These are phyloP conservation scores for Sclerotinia minor DNA, from an alignment of 2,329 filamentous ascomycete species.

Conservation along the genomic window DNA sequence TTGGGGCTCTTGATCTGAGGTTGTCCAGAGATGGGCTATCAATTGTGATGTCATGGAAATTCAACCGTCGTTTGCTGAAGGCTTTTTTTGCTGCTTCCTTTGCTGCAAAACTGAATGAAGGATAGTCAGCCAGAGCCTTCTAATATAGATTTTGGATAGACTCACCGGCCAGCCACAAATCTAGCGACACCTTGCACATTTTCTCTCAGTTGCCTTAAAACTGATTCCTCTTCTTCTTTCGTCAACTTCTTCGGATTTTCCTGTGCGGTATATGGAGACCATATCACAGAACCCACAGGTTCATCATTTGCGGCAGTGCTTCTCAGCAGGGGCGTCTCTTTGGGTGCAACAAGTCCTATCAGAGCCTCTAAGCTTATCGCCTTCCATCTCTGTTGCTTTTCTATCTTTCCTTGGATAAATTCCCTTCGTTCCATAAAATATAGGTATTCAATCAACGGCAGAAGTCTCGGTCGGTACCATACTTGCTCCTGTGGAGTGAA, in stretches of 20 bases:
- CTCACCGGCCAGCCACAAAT: slow-evolving; percentile 37
- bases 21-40: slow-evolving; percentile 4
- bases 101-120: slow-evolving; percentile 51
- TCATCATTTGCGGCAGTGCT: background rate
- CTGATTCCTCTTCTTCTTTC: slow-evolving; percentile 14
- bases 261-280: background rate
- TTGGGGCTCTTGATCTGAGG: slow-evolving; percentile 29
- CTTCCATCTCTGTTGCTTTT: slow-evolving; percentile 9
- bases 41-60: slow-evolving; percentile 60
- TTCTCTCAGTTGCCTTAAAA: background rate
- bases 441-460: slow-evolving; percentile 12
- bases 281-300: slow-evolving; percentile 10
- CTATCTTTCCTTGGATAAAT: slow-evolving; percentile 2
- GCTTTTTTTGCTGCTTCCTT: slow-evolving; percentile 78
- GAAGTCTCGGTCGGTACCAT: slow-evolving; percentile 3
- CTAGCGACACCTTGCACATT: slow-evolving; percentile 25
- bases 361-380: slow-evolving; percentile 13
- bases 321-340: background rate
- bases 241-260: slow-evolving; percentile 1
- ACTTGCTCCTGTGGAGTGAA: slow-evolving; percentile 24
- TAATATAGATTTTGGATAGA: background rate
- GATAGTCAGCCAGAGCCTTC: background rate
- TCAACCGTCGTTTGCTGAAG: slow-evolving; percentile 57
- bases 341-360: slow-evolving; percentile 2
- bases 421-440: slow-evolving; percentile 8